Evolutionary conservation across 1,284 basidiomycete species (phyloP), one percentile per base, ranked within the genome.

Genomic region (Coniferiporia weirii): DNA sequence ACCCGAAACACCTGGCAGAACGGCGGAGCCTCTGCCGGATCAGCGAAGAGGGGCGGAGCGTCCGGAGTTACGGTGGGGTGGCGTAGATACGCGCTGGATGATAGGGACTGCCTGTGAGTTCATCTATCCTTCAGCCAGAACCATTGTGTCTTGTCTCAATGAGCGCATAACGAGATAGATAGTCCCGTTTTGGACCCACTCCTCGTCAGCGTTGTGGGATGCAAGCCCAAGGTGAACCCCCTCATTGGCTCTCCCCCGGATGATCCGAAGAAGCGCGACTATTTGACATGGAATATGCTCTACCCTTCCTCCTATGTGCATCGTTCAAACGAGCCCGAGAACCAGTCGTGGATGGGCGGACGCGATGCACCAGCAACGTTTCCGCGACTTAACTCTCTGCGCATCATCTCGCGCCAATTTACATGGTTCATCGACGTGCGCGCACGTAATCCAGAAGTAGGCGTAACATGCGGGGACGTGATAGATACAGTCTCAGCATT

Each of bases 221-320:
- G 81, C 0, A 64, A 65, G 4, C 65, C 84, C 3, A 68, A 72
- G 54, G 63, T 90, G 17, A 88, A 89, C 66, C 86, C 88, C 0
- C 75, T 89, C 36, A 72, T 89, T 6, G 65, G 71, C 3, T 81
- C 82, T 0, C 70, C 77, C 5, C 64, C 73, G 0, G 82, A 84
- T 10, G 73, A 74, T 4, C 71, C 71, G 20, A 59, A 70, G 2
- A 77, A 80, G 1, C 71, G 72, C 47, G 74, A 77, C 12, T 80
- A 80, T 66, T 72, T 91, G 43, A 80, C 78, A 56, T 91, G 88
- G 87, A 86, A 87, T 71, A 86, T 91, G 84, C 76, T 87, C 53
- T 88, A 84, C 70, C 73, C 75, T 4, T 79, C 85, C 1, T 78
- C 75, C 51, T 78, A 80, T 63, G 83, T 83, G 56, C 81, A 81